These are phyloP conservation scores for Vitellaria paradoxa DNA, from an alignment of 179 eudicot species.

Conservation along the genomic window DNA sequence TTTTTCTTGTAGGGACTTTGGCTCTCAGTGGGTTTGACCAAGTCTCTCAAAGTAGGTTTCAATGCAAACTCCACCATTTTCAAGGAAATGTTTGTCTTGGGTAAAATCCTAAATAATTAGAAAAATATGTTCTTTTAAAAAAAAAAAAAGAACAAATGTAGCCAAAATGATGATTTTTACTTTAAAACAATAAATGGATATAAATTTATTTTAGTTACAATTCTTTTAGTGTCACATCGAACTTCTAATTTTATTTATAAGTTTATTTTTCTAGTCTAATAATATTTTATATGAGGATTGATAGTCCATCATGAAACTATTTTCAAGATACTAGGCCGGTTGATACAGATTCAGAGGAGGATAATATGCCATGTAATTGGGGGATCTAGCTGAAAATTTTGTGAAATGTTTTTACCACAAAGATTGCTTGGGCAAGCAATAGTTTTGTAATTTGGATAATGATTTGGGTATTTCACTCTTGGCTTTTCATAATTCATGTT, in stretches of 20 bases:
- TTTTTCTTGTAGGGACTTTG: constrained; percentile 23
- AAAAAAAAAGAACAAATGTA: too few species aligned
- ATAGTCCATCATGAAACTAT: too few species aligned
- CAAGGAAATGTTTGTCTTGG: neutral
- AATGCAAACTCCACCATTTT: constrained; percentile 21
- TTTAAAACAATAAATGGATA: too few species aligned
- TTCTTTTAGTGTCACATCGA: too few species aligned
- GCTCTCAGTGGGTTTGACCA: constrained; percentile 53
- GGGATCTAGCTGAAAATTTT: neutral
- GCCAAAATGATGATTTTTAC: too few species aligned
- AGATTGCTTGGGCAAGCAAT: neutral
- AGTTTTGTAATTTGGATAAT: neutral
- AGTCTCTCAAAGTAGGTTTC: constrained; percentile 24
- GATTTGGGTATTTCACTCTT: neutral
- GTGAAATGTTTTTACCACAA: neutral
- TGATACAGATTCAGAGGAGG: neutral
- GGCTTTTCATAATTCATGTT: neutral
- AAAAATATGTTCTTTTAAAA: too few species aligned
- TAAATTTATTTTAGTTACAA: too few species aligned
- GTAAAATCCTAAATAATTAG: too few species aligned
- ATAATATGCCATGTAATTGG: neutral
- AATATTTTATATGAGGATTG: too few species aligned
- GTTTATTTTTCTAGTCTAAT: too few species aligned
- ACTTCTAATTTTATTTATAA: too few species aligned
- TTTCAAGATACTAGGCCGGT: too few species aligned